These are phyloP conservation scores for Yamagishiella unicocca DNA, from an alignment of 139 green algal species.

Conservation along the genomic window DNA sequence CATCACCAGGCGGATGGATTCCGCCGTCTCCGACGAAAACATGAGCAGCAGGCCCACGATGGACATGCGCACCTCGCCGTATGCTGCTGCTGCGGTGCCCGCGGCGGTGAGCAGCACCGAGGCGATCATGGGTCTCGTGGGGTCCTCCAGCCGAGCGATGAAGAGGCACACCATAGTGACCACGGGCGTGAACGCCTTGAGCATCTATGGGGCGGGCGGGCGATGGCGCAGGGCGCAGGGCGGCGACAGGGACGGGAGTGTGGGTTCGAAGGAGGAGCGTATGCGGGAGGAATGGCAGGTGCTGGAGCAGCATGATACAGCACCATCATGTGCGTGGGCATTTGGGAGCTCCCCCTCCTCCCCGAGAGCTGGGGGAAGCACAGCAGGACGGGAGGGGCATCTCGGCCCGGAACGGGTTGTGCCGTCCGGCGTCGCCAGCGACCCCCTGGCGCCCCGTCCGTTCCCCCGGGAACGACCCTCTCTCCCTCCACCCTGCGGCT, in stretches of 20 bases:
- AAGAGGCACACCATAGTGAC: conserved; percentile 92
- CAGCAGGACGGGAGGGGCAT: too few species aligned
- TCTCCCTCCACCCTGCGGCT: too few species aligned
- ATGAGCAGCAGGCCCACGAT: conserved; percentile 80
- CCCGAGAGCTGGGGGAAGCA: too few species aligned
- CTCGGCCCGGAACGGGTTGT: too few species aligned
- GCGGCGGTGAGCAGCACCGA: conserved; percentile 63
- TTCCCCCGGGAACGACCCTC: too few species aligned
- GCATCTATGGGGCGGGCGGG: conserved; percentile 35
- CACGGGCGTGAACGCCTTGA: conserved; percentile 90
- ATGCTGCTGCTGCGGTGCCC: conserved; percentile 83
- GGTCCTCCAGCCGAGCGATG: conserved; percentile 78
- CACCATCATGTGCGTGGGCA: too few species aligned
- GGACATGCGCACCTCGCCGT: conserved; percentile 80
- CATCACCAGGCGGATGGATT: conserved; percentile 88
- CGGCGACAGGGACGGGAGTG: neutral
- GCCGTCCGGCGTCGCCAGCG: too few species aligned
- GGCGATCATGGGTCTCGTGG: conserved; percentile 65
- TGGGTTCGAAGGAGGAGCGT: neutral
- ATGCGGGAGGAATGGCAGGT: too few species aligned
- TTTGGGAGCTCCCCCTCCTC: too few species aligned
- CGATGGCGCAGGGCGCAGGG: neutral
- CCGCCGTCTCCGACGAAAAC: conserved; percentile 78
- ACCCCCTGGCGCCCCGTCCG: too few species aligned
- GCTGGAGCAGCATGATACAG: too few species aligned